A percentile compares a stretch with the other conserved stretches of the same genome.
Evolutionary conservation across 208 protist species (phyloP).

Genomic region (Crithidia acanthocephali): DNA sequence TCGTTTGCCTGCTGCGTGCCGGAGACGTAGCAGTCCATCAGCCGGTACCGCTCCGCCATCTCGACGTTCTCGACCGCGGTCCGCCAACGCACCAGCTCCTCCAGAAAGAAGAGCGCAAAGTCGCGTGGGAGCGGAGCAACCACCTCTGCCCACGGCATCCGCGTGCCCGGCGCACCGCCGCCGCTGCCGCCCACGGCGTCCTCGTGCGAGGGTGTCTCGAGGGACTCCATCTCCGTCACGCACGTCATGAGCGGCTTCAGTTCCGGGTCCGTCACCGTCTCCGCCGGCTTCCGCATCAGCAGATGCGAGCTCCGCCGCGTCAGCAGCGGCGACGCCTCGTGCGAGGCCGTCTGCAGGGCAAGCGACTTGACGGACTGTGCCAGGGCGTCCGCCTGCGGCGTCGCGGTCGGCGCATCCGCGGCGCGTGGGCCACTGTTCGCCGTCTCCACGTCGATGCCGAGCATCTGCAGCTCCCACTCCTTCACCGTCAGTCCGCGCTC

Average conservation of each 20-base stretch:
- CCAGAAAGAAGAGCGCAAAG: slow-evolving; percentile 61
- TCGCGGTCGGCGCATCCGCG: neutral
- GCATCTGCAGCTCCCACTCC: slow-evolving; percentile 65
- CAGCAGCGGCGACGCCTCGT: slow-evolving; percentile 10
- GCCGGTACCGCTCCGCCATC: slow-evolving; percentile 40
- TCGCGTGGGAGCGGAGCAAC: slow-evolving; percentile 35
- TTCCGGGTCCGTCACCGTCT: slow-evolving; percentile 13
- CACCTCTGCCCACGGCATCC: slow-evolving; percentile 41
- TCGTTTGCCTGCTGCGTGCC: slow-evolving; percentile 12
- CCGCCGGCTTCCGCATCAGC: neutral
- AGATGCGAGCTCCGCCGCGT: slow-evolving; percentile 15
- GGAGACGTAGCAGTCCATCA: slow-evolving; percentile 40
- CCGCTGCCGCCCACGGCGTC: neutral
- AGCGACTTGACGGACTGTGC: slow-evolving; percentile 21
- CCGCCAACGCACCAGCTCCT: slow-evolving; percentile 69
- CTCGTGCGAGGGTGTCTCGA: slow-evolving; percentile 9
- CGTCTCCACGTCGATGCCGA: slow-evolving; percentile 27
- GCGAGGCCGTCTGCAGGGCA: slow-evolving; percentile 5
- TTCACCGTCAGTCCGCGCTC: slow-evolving; percentile 64
- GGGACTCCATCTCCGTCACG: slow-evolving; percentile 23
- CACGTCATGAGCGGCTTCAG: slow-evolving; percentile 47
- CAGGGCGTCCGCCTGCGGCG: slow-evolving; percentile 21
- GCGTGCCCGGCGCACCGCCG: slow-evolving; percentile 5
- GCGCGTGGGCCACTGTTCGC: neutral
- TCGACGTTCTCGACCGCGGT: slow-evolving; percentile 41